Base-by-base conservation (phyloP, 1,284 basidiomycete species). In the Puccinia hordei region DNA sequence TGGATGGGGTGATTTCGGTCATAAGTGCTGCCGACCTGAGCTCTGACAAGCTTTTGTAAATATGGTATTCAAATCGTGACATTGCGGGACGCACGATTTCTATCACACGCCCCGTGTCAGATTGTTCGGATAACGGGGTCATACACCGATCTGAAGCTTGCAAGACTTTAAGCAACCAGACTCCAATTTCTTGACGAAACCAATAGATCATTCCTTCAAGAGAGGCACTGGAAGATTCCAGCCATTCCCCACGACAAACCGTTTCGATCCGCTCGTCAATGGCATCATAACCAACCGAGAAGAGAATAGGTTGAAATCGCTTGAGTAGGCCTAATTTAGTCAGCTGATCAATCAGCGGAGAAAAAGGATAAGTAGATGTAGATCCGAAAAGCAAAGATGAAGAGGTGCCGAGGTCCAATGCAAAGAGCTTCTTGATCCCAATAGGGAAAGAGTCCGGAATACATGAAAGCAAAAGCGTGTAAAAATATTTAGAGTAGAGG, bases 31-130 rank as follows among this genome's bases (percentile, higher is more conserved):
- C 85, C 38, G 82, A 93, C 93, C 94, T 88, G 66, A 95, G 87
- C 84, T 94, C 92, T 83, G 92, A 93, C 53, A 97, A 87, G 0
- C 91, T 92, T 86, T 94, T 94, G 85, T 92, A 93, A 83, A 96
- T 90, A 83, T 94, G 92, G 83, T 94, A 95, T 83, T 96, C 94
- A 84, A 96, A 94, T 77, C 94, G 87, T 0, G 92, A 91, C 55
- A 93, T 92, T 41, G 95, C 91, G 2, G 92, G 92, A 83, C 92
- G 89, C 69, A 95, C 87, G 87, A 93, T 90, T 8, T 87, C 86
- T 71, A 89, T 87, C 5, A 90, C 91, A 83, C 93, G 91, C 12
- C 81, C 82, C n/a, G 41, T 49, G 0, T 79, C 82, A 38, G 24
- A 46, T 66, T 77, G 33, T 8, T 44, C 46, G 13, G 63, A 65